Conservation (phyloP, 768 basidiomycete species). For the Gelatoporia subvermispora region DNA sequence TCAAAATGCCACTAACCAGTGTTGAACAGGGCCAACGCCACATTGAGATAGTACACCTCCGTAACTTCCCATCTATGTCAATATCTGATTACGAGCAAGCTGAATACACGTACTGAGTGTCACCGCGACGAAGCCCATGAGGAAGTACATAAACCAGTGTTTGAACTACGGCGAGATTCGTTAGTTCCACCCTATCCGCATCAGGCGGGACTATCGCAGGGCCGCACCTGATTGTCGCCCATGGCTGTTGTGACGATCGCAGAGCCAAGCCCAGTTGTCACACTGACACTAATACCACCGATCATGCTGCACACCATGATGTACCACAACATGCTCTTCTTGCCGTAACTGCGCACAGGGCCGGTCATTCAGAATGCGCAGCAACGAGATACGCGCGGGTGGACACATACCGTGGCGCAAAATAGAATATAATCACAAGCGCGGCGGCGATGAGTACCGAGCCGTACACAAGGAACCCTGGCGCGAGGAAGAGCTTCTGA, state of each 20-base stretch:
- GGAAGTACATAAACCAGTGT: constrained; percentile 88
- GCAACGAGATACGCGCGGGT: background rate
- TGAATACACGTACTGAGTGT: constrained; percentile 59
- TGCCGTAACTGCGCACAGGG: constrained; percentile 58
- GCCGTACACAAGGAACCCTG: constrained; percentile 74
- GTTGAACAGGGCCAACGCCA: constrained; percentile 94
- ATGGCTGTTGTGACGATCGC: constrained; percentile 78
- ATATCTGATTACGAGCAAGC: background rate
- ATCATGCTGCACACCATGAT: constrained; percentile 95
- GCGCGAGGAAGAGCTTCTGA: constrained; percentile 72
- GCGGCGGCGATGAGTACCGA: constrained; percentile 60
- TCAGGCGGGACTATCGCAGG: constrained; percentile 20
- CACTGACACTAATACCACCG: constrained; percentile 91
- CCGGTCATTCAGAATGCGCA: constrained; percentile 1
- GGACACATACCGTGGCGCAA: constrained; percentile 65
- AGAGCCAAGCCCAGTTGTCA: constrained; percentile 89
- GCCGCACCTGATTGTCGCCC: constrained; percentile 72
- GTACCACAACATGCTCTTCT: constrained; percentile 92
- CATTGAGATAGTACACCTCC: constrained; percentile 94
- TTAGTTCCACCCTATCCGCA: background rate
- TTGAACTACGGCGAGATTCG: constrained; percentile 55
- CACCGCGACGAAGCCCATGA: constrained; percentile 74
- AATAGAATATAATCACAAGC: constrained; percentile 73
- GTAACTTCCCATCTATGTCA: constrained; percentile 45
- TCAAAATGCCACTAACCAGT: constrained; percentile 47